Evolutionary conservation across 1,139 yeast species (phyloP), one percentile per base, ranked within the genome.

Genomic region (Ogataea hybrid): DNA sequence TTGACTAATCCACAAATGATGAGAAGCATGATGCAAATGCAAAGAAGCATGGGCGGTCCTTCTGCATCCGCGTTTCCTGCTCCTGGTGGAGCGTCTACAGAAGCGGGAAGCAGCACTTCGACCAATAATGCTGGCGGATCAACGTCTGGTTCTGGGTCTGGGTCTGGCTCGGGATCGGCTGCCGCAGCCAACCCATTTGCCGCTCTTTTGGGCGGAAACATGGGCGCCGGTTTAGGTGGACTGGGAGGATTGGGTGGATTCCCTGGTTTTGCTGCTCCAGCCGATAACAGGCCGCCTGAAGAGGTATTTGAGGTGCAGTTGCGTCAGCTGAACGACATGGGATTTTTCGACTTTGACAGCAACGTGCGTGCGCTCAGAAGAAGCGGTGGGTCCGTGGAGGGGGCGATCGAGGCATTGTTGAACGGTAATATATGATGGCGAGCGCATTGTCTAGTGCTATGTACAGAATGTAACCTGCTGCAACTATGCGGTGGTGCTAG

Each of bases 301-400:
- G 97, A 88, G 63, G 76, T 95, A 49, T 92, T 84, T 64, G 96
- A 86, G 62, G 62, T 72, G n/a, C 97, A 92, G 62, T 71, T 92
- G 57, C 79, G 95, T 59, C 97, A 90, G 63, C 75, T 92, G 62
- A 92, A 92, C 62, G 98, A 92, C 61, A 87, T 92, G 84, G 98
- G 98, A 2, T 92, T 92, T 68, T 81, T 78, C 53, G 97, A 92
- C 55, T 92, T 90, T 59, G 97, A 92, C 53, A 75, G 87, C 54
- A 92, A 92, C 59, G 89, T 92, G 15, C 82, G 82, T 18, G 97
- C 97, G 1, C 73, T 92, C 57, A 80, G 97, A 69, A 80, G 97
- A 67, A 80, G 94, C 44, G 97, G 97, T 20, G 98, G 98, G 10
- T 86, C 90, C 53, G 97, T 92, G 15, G 96, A 92, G 65, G 97